These are phyloP conservation scores for Pichia terricola DNA, from an alignment of 1,139 yeast species.

Conservation along the genomic window DNA sequence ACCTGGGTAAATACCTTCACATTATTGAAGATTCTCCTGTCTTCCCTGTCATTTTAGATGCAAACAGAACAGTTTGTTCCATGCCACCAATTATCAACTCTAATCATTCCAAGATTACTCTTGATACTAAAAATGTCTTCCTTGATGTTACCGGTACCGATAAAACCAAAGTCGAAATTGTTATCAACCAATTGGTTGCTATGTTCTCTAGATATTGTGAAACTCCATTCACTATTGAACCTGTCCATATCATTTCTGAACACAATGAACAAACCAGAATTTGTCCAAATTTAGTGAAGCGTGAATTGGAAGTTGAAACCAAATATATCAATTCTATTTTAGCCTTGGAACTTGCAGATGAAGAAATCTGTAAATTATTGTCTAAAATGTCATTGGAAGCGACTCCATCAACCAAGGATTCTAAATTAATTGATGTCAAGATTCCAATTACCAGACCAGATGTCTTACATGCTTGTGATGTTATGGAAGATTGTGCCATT, in stretches of 20 bases:
- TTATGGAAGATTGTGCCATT: constrained; percentile 97
- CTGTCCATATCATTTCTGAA: constrained; percentile 72
- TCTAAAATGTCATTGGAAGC: constrained; percentile 77
- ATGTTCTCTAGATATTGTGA: constrained; percentile 88
- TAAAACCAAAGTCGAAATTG: constrained; percentile 84
- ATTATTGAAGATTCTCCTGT: constrained; percentile 85
- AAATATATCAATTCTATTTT: constrained; percentile 85
- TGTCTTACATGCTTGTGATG: constrained; percentile 93
- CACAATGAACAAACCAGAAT: constrained; percentile 74
- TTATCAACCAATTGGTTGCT: constrained; percentile 83
- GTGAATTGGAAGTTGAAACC: constrained; percentile 66
- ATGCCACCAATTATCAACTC: constrained; percentile 97
- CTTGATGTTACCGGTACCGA: constrained; percentile 96
- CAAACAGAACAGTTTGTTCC: constrained; percentile 72
- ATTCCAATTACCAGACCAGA: constrained; percentile 95
- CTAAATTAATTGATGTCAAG: constrained; percentile 52
- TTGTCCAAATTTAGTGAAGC: constrained; percentile 64
- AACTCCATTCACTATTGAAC: constrained; percentile 76
- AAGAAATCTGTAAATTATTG: constrained; percentile 60
- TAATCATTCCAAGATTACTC: constrained; percentile 77
- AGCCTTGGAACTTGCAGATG: constrained; percentile 64
- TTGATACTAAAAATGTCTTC: constrained; percentile 79
- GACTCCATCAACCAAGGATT: constrained; percentile 37
- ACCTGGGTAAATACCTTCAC: constrained; percentile 79
- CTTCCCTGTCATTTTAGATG: constrained; percentile 82